Evolutionary conservation across 495 filamentous ascomycete species (phyloP).

Genomic region (Xanthoparmelia taractica): DNA sequence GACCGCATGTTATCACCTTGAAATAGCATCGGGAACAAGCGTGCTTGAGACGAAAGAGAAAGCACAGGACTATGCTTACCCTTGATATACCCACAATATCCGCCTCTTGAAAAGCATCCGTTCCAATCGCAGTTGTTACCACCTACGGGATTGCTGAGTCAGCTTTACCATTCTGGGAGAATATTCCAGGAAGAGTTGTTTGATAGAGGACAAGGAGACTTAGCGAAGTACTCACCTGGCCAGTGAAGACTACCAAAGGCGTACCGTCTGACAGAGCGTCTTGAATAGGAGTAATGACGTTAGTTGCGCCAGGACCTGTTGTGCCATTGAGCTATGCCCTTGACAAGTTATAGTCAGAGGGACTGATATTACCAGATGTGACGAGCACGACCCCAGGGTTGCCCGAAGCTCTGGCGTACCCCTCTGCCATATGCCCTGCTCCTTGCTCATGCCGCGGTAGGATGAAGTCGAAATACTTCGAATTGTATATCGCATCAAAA

Average conservation of each 20-base stretch:
- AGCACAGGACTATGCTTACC: no score
- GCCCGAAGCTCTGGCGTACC: conserved; percentile 52
- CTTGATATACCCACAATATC: conserved; percentile 55
- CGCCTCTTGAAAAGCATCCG: conserved; percentile 57
- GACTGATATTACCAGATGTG: no score
- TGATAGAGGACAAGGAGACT: no score
- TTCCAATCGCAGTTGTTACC: conserved; percentile 52
- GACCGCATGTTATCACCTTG: no score
- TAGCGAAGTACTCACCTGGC: conserved; percentile 50
- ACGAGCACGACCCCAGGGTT: conserved; percentile 56
- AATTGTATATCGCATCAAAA: conserved; percentile 59
- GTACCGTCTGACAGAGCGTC: conserved; percentile 56
- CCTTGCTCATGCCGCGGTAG: conserved; percentile 57
- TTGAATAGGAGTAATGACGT: conserved; percentile 55
- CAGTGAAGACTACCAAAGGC: conserved; percentile 55
- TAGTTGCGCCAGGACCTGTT: conserved; percentile 58
- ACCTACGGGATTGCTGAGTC: no score
- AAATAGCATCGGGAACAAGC: no score
- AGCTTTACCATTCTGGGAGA: no score
- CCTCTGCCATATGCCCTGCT: conserved; percentile 57
- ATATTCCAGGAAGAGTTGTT: no score
- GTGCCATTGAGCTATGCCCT: no score
- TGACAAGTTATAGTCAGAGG: no score
- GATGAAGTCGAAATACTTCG: conserved; percentile 54
- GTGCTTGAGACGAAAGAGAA: no score